Evolutionary conservation across 2,329 filamentous ascomycete species (phyloP), one percentile per base, ranked within the genome.

Genomic region (Eurotiales sp.): DNA sequence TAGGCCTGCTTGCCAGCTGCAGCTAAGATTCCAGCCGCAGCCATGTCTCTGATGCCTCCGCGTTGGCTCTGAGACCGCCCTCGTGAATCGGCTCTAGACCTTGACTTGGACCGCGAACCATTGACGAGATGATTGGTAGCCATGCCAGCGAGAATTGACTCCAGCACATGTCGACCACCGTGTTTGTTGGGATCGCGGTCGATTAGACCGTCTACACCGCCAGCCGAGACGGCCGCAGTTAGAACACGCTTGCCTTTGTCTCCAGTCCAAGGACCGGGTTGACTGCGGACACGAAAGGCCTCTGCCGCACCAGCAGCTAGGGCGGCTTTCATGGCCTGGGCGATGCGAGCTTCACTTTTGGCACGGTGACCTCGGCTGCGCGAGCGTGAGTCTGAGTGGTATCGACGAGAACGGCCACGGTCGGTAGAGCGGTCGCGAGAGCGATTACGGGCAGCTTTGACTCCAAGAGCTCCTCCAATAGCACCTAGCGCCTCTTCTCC

Each of bases 181-280:
- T 90, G 85, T 66, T 88, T 85, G 60, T 86, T 83, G 5, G 84
- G 79, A 61, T 90, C 80, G 46, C 76, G 76, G 58, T 85, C 82
- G 51, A 86, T 76, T 37, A 90, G 80, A 8, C 85, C 84, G 68
- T 96, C 90, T 55, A 96, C 87, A 52, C 90, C 88, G 59, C 88
- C 92, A 54, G 92, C 90, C 71, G 89, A 87, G 22, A 85, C 70
- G 30, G 92, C 92, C 43, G 90, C 91, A 19, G 92, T 96, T 44
- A 95, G 80, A 54, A 97, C 83, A 47, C 92, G 89, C 75, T 90
- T 93, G 58, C 90, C 89, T 73, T 96, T 96, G 56, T 88, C 87
- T 32, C 91, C 92, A 57, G 85, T 87, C 90, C 91, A 96, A 39
- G 86, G 82, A 50, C 92, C 92, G 2, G 90, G 87, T 56, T 93